Base-by-base conservation (phyloP, 2,329 filamentous ascomycete species). In the Penicillium sp. region DNA sequence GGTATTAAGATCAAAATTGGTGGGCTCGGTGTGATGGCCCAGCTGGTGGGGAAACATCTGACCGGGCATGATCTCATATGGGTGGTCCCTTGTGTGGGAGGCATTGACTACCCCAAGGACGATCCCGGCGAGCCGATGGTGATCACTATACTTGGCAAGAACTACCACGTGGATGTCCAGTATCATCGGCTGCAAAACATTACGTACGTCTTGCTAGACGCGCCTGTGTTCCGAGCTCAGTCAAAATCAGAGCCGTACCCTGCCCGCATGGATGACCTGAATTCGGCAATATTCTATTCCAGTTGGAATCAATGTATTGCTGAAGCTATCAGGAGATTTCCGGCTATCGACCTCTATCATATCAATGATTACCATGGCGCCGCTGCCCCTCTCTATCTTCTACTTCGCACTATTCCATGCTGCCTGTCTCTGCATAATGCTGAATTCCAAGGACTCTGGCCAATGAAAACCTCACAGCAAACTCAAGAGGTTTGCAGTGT, bases 261-360 rank as follows among this genome's bases (percentile, higher is more conserved):
- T 22, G 76, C 84, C 47, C 81, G 85, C 23, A 89, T 89, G 86
- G 85, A 89, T 68, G 85, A 89, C 65, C 75, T 88, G 50, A 83
- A 86, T 60, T 84, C 81, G 59, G 85, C 85, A 20, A 82, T 89
- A 47, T 86, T 87, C 71, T 88, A 88, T 67, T 86, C 84, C 1
- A 85, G 84, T 4, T 88, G 86, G 86, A 89, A 89, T 61, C 83
- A 85, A 68, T 88, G 86, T 69, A 87, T 89, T 58, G 85, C 86
- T 7, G 79, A 85, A 62, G 76, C 84, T 1, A 82, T 87, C 62
- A 79, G 80, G 58, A 82, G 86, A 25, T 89, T 88, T 71, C 80
- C 82, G 18, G 18, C 37, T 0, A 78, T 85, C 56, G 83, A 86
- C 60, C 69, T 86, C 12, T 87, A 87, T 69, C 85, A 87, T 67